Base-by-base conservation (phyloP, 139 green algal genomes). In the Volvox reticuliferus region DNA sequence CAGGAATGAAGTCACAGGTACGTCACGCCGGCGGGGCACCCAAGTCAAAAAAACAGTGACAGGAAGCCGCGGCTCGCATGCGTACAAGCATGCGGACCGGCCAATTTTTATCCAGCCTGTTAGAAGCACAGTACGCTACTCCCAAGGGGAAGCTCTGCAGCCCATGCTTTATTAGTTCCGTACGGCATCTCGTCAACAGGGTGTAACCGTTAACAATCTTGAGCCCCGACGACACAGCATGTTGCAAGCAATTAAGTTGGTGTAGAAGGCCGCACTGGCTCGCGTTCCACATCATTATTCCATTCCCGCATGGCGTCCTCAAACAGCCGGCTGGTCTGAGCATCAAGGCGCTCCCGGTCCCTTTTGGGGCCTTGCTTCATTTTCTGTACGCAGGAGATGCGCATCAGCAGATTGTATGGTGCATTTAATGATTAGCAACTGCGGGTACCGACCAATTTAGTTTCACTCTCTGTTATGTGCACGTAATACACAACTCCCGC, bases 331-430 rank as follows among this genome's bases (percentile, higher is more conserved):
- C 28, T 30, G 0, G 85, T 73, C 35, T 77, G 30, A 0, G 86
- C 86, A 16, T 90, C 86, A n/a, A 90, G 30, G 22, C 86, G 75
- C 32, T 90, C 86, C 1, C 55, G 62, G 75, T 90, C 86, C 2
- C 86, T 55, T 76, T 90, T 90, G 1, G 86, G 86, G 0, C 86
- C 86, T 21, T 90, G 86, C 55, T 85, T 84, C 86, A 90, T 90
- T 32, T 35, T 80, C 86, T 90, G 75, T 75, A 37, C 0, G 69
- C 5, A 33, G 69, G 36, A 21, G 36, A 14, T 20, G 61, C 12
- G 76, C 76, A 9, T 30, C 65, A 73, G 16, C 65, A 30, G 65
- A 73, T 73, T 71, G 36, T 13, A 67, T 35, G 6, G 1, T 32
- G 12, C 22, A 67, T 24, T 35, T 28, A 83, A 67, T 17, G 36